phyloP scores from a whole-genome alignment of 225 moss, liverwort and hornwort genomes.

The Sphagnum tenellum region DNA sequence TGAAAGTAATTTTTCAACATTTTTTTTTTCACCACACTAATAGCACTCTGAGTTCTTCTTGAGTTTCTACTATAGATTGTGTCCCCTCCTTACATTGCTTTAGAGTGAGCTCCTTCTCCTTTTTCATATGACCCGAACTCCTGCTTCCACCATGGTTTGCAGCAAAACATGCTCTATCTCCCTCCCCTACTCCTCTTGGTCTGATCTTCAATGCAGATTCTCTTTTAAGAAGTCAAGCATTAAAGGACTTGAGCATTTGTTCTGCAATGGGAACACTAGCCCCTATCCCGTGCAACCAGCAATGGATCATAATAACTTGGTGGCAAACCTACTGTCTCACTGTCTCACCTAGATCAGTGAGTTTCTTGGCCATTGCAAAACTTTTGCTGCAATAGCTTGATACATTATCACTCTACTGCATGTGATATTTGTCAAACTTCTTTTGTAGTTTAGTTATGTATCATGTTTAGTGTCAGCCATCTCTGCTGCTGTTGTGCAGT shows the following conservation, averaged over 20 bases:
- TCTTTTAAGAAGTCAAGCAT: neutral
- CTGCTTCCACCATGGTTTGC: neutral
- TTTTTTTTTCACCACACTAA: too few species aligned
- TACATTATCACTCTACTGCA: neutral
- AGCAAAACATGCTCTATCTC: neutral
- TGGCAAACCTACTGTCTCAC: neutral
- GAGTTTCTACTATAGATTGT: too few species aligned
- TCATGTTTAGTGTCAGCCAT: neutral
- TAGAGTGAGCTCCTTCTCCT: too few species aligned
- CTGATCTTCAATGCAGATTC: neutral
- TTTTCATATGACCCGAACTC: neutral
- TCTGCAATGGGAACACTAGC: neutral
- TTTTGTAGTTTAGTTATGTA: neutral
- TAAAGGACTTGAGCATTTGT: neutral
- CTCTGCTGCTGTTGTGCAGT: conserved; percentile 1
- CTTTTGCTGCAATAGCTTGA: neutral
- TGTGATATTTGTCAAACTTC: conserved; percentile 2
- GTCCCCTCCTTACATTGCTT: too few species aligned
- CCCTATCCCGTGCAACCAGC: neutral
- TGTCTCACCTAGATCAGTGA: neutral
- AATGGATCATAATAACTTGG: neutral
- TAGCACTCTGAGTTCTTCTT: too few species aligned
- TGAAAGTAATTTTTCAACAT: too few species aligned
- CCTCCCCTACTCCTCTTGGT: neutral
- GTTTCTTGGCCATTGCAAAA: neutral